Conservation (phyloP, 257 asterid genomes). For the Cruciata laevipes region DNA sequence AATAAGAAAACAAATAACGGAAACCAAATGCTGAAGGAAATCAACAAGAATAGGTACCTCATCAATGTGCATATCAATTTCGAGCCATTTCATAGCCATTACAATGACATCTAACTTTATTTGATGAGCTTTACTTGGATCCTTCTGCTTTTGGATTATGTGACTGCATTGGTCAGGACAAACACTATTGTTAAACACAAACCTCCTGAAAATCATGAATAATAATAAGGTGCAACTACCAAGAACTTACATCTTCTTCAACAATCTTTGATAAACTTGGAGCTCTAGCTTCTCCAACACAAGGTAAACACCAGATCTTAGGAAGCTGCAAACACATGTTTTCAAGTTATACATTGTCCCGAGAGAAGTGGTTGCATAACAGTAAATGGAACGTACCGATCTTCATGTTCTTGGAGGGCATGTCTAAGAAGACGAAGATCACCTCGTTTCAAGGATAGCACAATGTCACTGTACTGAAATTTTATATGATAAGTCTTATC, state of each 20-base stretch:
- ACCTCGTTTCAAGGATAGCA: slow-evolving; percentile 84
- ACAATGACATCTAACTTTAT: slow-evolving; percentile 81
- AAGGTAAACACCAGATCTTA: slow-evolving; percentile 90
- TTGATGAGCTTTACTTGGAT: slow-evolving; percentile 82
- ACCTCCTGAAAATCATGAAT: not conserved
- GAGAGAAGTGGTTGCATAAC: not conserved
- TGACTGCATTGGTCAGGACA: slow-evolving; percentile 37
- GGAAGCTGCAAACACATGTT: slow-evolving; percentile 45
- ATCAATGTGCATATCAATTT: slow-evolving; percentile 81
- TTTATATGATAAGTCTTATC: slow-evolving; percentile 7
- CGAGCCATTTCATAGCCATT: slow-evolving; percentile 86
- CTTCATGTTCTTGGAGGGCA: slow-evolving; percentile 85
- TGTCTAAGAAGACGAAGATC: slow-evolving; percentile 86
- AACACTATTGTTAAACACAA: slow-evolving; percentile 3
- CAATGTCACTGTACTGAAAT: slow-evolving; percentile 67
- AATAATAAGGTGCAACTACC: not conserved
- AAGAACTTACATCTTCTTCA: slow-evolving; percentile 76
- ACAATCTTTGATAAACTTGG: slow-evolving; percentile 86
- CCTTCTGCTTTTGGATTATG: slow-evolving; percentile 74
- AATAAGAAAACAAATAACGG: not conserved
- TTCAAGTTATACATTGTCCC: slow-evolving; percentile 3
- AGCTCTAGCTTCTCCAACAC: slow-evolving; percentile 95
- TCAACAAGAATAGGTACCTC: slow-evolving; percentile 42
- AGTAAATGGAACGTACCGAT: slow-evolving; percentile 44
- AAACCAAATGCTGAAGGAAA: not conserved